phyloP scores from a whole-genome alignment of 768 basidiomycete species.

The Pisolithus microcarpus region DNA sequence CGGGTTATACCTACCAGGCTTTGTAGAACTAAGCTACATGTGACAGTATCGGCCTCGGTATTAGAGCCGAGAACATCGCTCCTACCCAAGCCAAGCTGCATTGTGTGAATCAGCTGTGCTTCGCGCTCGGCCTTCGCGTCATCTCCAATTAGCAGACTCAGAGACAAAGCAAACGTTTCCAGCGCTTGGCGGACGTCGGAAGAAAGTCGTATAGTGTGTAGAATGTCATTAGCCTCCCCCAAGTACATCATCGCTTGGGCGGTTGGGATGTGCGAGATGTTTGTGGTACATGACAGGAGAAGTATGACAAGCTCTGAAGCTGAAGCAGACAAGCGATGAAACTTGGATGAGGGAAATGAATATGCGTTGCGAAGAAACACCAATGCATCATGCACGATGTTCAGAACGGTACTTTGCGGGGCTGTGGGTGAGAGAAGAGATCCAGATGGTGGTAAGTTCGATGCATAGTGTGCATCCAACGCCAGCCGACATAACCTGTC shows the following conservation, averaged over 20 bases:
- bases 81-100: constrained; percentile 53
- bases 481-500: constrained; percentile 63
- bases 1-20: constrained; percentile 42
- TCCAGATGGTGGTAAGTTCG: constrained; percentile 44
- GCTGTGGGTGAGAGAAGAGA: constrained; percentile 49
- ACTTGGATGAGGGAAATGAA: constrained; percentile 41
- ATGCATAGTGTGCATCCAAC: constrained; percentile 56
- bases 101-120: constrained; percentile 61
- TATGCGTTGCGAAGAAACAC: constrained; percentile 52
- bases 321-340: constrained; percentile 51
- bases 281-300: constrained; percentile 52
- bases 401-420: constrained; percentile 42
- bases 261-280: constrained; percentile 55
- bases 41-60: constrained; percentile 59
- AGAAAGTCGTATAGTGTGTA: constrained; percentile 48
- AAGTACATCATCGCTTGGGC: constrained; percentile 48
- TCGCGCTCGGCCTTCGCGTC: constrained; percentile 65
- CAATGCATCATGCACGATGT: constrained; percentile 54
- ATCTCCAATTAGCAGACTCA: constrained; percentile 58
- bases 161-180: constrained; percentile 51
- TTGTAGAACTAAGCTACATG: constrained; percentile 54
- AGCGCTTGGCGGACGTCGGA: constrained; percentile 47
- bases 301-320: constrained; percentile 60
- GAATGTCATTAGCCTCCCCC: constrained; percentile 45
- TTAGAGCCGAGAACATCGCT: constrained; percentile 48